Base-by-base conservation (phyloP, 345 rosid species). In the Corchorus olitorius region DNA sequence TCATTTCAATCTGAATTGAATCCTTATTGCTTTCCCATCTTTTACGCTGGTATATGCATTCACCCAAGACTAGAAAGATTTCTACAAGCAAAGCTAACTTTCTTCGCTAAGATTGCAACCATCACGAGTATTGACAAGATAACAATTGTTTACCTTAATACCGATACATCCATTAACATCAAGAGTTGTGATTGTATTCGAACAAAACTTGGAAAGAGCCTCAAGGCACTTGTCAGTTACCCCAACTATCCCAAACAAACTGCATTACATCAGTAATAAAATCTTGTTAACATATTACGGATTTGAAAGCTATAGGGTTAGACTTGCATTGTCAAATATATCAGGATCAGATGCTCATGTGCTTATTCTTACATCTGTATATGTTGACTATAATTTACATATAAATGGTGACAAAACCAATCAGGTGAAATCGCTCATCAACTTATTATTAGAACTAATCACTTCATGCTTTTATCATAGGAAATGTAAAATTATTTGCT, bases 231-330 rank as follows among this genome's bases (percentile, higher is more conserved):
- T 89, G 81, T 95, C 94, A 34, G 93, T 95, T 78, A 93, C 97
- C 69, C 97, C 97, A 53, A 93, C 89, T 90, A 93, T 93, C 78
- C 97, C 97, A 77, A 93, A 94, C 87, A 94, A 87, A 86, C 98
- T 94, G 97, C 90, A 81, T 13, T 43, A 56, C 34, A 70, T 77
- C 78, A 81, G 66, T 61, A 66, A 75, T 48, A 76, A 76, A 52
- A 74, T 63, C 33, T 19, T 45, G 43, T 14, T 76, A 61, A 50
- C 59, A 77, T 13, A 39, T 63, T 14, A 59, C 12, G 63, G 33
- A 60, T 22, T 27, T 46, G 15, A 46, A 15, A 45, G 68, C 39
- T 3, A 20, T 5, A 45, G n/a, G 8, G 53, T 68, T 14, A 50
- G 22, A 49, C 34, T 70, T 5, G 45, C 27, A 70, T 27, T 17